These are phyloP conservation scores for Exophiala oligosperma DNA, from an alignment of 2,329 filamentous ascomycete species.

Conservation along the genomic window DNA sequence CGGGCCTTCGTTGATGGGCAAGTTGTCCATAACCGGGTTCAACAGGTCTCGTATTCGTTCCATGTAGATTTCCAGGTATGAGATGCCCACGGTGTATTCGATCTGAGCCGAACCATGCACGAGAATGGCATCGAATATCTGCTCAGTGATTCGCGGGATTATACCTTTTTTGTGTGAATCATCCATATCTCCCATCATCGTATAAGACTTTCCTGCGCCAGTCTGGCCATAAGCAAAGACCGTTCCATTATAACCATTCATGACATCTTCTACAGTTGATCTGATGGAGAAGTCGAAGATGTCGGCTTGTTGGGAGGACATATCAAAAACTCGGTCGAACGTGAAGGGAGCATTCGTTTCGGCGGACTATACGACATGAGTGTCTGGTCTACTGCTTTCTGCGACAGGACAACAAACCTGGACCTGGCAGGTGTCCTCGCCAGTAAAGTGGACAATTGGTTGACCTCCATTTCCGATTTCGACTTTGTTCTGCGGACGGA, in stretches of 20 bases:
- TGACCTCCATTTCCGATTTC: constrained; percentile 88
- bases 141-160: constrained; percentile 93
- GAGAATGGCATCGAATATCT: constrained; percentile 95
- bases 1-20: constrained; percentile 98
- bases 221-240: constrained; percentile 99
- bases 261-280: constrained; percentile 92
- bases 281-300: constrained; percentile 98
- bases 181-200: constrained; percentile 98
- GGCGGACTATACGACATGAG: constrained; percentile 60
- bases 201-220: constrained; percentile 97
- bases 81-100: constrained; percentile 97
- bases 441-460: constrained; percentile 85
- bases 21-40: constrained; percentile 89
- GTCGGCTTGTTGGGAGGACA: constrained; percentile 84
- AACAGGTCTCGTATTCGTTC: constrained; percentile 94
- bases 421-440: constrained; percentile 75
- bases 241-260: constrained; percentile 98
- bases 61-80: constrained; percentile 99
- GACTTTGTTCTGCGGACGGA: constrained; percentile 93
- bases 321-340: constrained; percentile 96
- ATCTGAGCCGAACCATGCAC: constrained; percentile 81
- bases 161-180: constrained; percentile 86
- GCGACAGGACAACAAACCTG: constrained; percentile 6
- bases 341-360: constrained; percentile 87
- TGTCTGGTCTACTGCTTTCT: background rate